phyloP scores from a whole-genome alignment of 2,329 filamentous ascomycete species.

The Aureobasidium melanogenum region DNA sequence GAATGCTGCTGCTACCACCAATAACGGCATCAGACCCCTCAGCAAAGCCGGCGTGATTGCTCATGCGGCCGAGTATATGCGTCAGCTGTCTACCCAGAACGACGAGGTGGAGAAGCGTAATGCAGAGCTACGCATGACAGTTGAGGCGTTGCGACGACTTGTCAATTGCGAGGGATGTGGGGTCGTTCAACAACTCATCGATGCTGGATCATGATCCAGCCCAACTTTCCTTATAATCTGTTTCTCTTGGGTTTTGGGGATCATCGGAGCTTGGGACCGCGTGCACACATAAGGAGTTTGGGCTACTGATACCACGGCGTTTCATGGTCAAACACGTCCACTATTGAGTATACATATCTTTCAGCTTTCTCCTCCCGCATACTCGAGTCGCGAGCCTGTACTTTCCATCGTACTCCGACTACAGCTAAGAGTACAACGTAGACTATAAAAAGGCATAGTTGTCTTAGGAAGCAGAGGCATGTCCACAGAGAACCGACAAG shows the following conservation, averaged over 20 bases:
- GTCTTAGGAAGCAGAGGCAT: too few relatives aligned
- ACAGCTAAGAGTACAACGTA: too few relatives aligned
- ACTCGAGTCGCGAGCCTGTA: too few relatives aligned
- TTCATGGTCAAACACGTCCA: not conserved
- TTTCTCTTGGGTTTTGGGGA: not conserved
- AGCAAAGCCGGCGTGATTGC: slow-evolving; percentile 38
- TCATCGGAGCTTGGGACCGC: not conserved
- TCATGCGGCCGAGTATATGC: slow-evolving; percentile 38
- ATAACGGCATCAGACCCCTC: slow-evolving; percentile 30
- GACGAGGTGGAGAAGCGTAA: slow-evolving; percentile 32
- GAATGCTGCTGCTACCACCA: not conserved
- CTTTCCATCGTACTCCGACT: too few relatives aligned
- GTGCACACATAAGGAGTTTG: not conserved
- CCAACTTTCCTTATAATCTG: not conserved
- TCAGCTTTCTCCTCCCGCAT: too few relatives aligned
- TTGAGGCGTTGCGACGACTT: slow-evolving; percentile 35
- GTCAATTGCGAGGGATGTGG: slow-evolving; percentile 40
- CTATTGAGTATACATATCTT: not conserved
- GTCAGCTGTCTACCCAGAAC: slow-evolving; percentile 36
- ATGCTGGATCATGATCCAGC: slow-evolving; percentile 13
- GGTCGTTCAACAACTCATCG: slow-evolving; percentile 35
- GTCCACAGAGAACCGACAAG: too few relatives aligned
- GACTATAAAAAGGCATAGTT: too few relatives aligned
- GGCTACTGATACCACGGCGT: not conserved
- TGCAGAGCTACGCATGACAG: slow-evolving; percentile 27